Evolutionary conservation across 306 rosid species (phyloP).

Genomic region (Ormosia semicastrata): DNA sequence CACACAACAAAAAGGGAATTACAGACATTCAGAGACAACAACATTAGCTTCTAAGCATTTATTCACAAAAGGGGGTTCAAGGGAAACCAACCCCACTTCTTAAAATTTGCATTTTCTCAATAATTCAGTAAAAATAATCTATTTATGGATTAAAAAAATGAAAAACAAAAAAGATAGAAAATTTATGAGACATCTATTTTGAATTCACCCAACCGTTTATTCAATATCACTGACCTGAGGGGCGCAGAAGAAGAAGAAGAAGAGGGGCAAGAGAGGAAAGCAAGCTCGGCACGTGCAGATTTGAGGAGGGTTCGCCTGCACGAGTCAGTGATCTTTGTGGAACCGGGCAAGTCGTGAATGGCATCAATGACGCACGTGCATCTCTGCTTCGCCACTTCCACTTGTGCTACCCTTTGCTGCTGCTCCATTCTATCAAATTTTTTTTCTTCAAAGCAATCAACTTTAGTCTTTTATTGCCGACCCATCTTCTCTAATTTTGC

Average conservation of each 20-base stretch:
- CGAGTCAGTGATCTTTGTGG: slow-evolving; percentile 59
- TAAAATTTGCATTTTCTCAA: too few relatives aligned
- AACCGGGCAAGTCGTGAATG: slow-evolving; percentile 44
- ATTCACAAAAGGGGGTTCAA: too few relatives aligned
- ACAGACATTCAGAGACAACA: neutral
- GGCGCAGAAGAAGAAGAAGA: slow-evolving; percentile 26
- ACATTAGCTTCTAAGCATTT: neutral
- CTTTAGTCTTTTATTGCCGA: neutral
- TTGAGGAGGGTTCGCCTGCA: slow-evolving; percentile 73
- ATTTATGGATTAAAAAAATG: too few relatives aligned
- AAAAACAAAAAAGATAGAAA: neutral
- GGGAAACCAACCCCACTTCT: too few relatives aligned
- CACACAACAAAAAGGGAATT: neutral
- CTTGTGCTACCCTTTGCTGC: slow-evolving; percentile 15
- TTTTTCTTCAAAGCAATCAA: slow-evolving; percentile 7
- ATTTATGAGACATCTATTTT: neutral
- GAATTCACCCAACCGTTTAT: neutral
- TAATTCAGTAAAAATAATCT: too few relatives aligned
- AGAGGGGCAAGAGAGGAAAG: slow-evolving; percentile 61
- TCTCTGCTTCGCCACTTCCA: slow-evolving; percentile 76
- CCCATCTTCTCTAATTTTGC: neutral
- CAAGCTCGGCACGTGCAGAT: slow-evolving; percentile 64
- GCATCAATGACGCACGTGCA: slow-evolving; percentile 60
- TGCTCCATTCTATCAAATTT: neutral
- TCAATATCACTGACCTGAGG: slow-evolving; percentile 47